Evolutionary conservation across 1,284 basidiomycete genomes (phyloP).

Genomic region (Tilletia indica): DNA sequence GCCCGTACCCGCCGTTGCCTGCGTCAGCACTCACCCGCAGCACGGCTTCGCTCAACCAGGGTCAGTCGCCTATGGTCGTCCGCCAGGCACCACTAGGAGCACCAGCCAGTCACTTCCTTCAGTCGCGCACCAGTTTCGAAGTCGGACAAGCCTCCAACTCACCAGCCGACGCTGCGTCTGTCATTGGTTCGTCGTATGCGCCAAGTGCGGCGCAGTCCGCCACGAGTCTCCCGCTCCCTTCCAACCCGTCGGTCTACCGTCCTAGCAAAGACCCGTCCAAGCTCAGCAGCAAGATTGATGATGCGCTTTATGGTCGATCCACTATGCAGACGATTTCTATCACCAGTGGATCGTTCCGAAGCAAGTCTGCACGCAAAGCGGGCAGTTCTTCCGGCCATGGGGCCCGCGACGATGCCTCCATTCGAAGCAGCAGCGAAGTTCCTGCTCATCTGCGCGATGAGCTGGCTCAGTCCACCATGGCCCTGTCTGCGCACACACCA

Average conservation of each 20-base stretch:
- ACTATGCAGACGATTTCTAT: slow-evolving; percentile 53
- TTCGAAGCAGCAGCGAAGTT: slow-evolving; percentile 32
- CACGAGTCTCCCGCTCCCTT: slow-evolving; percentile 12
- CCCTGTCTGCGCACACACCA: slow-evolving; percentile 48
- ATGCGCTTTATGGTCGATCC: slow-evolving; percentile 44
- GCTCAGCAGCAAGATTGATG: slow-evolving; percentile 38
- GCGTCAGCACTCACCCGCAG: slow-evolving; percentile 25
- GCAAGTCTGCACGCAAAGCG: background rate
- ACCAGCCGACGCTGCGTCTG: background rate
- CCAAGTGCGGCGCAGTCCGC: slow-evolving; percentile 19
- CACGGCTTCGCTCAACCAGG: slow-evolving; percentile 20
- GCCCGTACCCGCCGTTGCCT: slow-evolving; percentile 33
- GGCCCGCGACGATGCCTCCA: slow-evolving; percentile 8
- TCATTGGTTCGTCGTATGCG: slow-evolving; percentile 15
- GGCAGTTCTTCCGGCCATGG: background rate
- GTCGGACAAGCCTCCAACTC: background rate
- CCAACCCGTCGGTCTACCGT: slow-evolving; percentile 38
- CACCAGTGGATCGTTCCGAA: slow-evolving; percentile 36
- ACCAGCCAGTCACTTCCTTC: slow-evolving; percentile 35
- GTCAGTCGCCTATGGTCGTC: slow-evolving; percentile 38
- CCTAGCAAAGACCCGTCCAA: slow-evolving; percentile 40
- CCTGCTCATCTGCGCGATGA: slow-evolving; percentile 44
- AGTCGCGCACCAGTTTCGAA: background rate
- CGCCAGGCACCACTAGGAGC: slow-evolving; percentile 48
- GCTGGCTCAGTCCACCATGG: slow-evolving; percentile 38